Evolutionary conservation across 306 rosid species (phyloP).

Genomic region (Astragalus glycyphyllos): DNA sequence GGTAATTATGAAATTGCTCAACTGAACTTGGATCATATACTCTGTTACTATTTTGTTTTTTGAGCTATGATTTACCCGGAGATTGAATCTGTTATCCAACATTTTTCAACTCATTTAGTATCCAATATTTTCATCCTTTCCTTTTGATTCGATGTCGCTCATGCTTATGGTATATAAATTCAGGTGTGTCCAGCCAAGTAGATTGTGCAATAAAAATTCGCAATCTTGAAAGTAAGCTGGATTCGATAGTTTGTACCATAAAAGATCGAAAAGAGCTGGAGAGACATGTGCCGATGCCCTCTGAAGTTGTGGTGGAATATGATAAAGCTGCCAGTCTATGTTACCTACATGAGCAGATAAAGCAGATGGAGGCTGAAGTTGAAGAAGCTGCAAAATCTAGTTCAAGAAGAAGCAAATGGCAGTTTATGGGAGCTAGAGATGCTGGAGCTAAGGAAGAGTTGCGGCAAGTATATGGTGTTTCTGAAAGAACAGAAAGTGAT

Average conservation of each 20-base stretch:
- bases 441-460: conserved; percentile 98
- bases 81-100: conserved; percentile 13
- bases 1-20: conserved; percentile 54
- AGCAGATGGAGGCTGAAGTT: conserved; percentile 93
- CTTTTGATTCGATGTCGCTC: conserved; percentile 29
- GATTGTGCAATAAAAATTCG: conserved; percentile 99
- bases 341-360: conserved; percentile 95
- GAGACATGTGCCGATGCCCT: conserved; percentile 97
- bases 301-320: conserved; percentile 88
- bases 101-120: conserved; percentile 19
- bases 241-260: conserved; percentile 92
- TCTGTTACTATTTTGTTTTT: conserved; percentile 21
- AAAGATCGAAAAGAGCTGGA: conserved; percentile 98
- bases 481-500: conserved; percentile 98
- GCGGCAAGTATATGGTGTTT: conserved; percentile 98
- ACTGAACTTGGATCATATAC: conserved; percentile 29
- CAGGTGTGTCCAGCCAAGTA: conserved; percentile 98
- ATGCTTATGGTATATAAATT: conserved; percentile 46
- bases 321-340: conserved; percentile 94
- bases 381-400: conserved; percentile 97
- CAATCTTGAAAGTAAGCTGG: conserved; percentile 98
- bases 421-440: conserved; percentile 99
- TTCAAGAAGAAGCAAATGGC: conserved; percentile 99
- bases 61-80: conserved; percentile 27
- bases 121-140: conserved; percentile 4